phyloP scores from a whole-genome alignment of 192 early-diverging fungal species.

The Coemansia sp. region DNA sequence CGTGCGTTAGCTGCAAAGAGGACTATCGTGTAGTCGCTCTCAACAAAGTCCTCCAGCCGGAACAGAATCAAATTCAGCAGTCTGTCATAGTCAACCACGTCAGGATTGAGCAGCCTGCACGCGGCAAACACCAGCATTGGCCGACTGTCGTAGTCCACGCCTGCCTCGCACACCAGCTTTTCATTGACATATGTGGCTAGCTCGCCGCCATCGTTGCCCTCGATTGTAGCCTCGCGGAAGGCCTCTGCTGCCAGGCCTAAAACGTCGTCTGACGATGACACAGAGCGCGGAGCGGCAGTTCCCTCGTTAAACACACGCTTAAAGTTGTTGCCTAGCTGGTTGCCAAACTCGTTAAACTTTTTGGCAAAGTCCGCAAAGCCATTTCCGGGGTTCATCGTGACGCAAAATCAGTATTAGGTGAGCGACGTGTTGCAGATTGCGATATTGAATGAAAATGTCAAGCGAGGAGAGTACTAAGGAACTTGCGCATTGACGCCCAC shows the following conservation, averaged over 20 bases:
- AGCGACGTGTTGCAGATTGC: not conserved
- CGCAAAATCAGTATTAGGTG: too few relatives aligned
- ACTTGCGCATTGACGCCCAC: not conserved
- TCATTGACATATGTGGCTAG: constrained; percentile 54
- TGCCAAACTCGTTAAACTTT: constrained; percentile 52
- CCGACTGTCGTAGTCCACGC: constrained; percentile 80
- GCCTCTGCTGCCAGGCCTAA: constrained; percentile 54
- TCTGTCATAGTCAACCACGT: constrained; percentile 77
- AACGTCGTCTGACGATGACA: constrained; percentile 50
- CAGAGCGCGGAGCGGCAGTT: constrained; percentile 17
- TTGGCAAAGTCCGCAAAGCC: constrained; percentile 55
- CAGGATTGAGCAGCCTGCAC: constrained; percentile 86
- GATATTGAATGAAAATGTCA: not conserved
- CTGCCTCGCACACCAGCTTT: constrained; percentile 59
- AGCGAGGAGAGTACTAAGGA: not conserved
- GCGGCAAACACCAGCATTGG: constrained; percentile 83
- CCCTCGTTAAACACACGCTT: constrained; percentile 50
- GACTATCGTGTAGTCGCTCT: constrained; percentile 89
- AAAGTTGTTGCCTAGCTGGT: constrained; percentile 49
- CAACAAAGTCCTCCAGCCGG: constrained; percentile 79
- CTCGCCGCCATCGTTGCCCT: constrained; percentile 57
- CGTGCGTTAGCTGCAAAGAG: constrained; percentile 78
- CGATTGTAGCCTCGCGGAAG: constrained; percentile 56
- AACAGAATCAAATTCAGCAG: constrained; percentile 68
- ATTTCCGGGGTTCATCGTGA: constrained; percentile 33